Conservation (phyloP, 495 filamentous ascomycete genomes). For the Neohortaea acidophila region DNA sequence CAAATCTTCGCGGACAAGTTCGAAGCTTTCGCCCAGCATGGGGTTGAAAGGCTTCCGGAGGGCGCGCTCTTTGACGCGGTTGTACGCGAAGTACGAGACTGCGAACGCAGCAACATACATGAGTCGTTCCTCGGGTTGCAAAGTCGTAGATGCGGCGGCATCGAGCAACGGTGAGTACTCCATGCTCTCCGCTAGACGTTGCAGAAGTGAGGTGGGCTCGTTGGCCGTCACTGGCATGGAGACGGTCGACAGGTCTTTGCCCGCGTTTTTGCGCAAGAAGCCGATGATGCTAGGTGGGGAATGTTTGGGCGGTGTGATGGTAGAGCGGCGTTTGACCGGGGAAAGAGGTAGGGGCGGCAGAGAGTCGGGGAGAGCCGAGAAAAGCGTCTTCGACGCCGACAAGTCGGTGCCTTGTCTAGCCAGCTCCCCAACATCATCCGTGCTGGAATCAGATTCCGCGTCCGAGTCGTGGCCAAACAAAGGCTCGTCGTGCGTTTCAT, state of each 20-base stretch:
- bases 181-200: constrained; percentile 72
- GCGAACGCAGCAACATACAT: constrained; percentile 83
- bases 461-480: constrained; percentile 32
- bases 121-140: constrained; percentile 50
- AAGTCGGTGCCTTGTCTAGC: constrained; percentile 27
- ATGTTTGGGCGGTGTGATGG: constrained; percentile 55
- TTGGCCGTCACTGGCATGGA: constrained; percentile 96
- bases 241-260: constrained; percentile 89
- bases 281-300: constrained; percentile 79
- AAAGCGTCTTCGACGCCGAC: constrained; percentile 39
- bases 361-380: constrained; percentile 57
- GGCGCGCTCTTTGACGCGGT: constrained; percentile 70
- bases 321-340: constrained; percentile 48
- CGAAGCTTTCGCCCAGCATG: constrained; percentile 89
- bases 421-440: constrained; percentile 38
- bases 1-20: constrained; percentile 75
- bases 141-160: constrained; percentile 38
- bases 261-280: constrained; percentile 92
- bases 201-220: constrained; percentile 76
- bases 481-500: constrained; percentile 14
- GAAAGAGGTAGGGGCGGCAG: constrained; percentile 64
- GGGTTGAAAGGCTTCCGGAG: constrained; percentile 98
- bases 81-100: constrained; percentile 62
- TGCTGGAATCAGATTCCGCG: constrained; percentile 44
- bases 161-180: constrained; percentile 83